These are phyloP conservation scores for Crataegus laevigata DNA, from an alignment of 306 rosid species.

Conservation along the genomic window DNA sequence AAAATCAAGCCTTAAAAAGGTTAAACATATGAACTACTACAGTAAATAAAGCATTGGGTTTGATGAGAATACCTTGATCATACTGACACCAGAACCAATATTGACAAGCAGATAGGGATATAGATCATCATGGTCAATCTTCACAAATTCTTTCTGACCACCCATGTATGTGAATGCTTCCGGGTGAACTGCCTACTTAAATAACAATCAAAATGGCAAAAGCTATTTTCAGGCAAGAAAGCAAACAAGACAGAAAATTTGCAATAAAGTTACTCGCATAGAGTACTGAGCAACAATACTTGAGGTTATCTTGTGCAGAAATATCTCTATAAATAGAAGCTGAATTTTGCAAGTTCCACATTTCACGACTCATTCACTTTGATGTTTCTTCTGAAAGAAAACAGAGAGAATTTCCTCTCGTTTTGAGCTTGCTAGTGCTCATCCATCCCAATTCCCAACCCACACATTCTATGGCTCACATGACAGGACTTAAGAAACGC, in stretches of 20 bases:
- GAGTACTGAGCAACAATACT: no score
- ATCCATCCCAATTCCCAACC: background rate
- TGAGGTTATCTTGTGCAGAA: no score
- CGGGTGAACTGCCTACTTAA: constrained; percentile 60
- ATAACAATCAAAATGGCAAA: constrained; percentile 12
- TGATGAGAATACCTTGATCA: constrained; percentile 66
- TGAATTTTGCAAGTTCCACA: background rate
- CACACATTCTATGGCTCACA: background rate
- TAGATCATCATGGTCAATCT: constrained; percentile 69
- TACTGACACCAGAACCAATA: constrained; percentile 96
- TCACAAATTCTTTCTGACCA: constrained; percentile 64
- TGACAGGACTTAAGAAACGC: constrained; percentile 3
- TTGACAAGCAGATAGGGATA: constrained; percentile 94
- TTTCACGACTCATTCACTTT: background rate
- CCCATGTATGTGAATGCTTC: constrained; percentile 77
- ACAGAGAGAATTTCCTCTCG: background rate
- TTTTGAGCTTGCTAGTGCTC: background rate
- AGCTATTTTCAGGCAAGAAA: constrained; percentile 13
- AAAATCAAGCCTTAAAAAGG: background rate
- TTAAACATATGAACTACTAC: constrained; percentile 7
- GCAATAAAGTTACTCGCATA: no score
- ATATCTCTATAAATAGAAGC: no score
- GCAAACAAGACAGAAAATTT: background rate
- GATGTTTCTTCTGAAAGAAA: background rate
- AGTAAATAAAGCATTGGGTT: constrained; percentile 1